Base-by-base conservation (phyloP, 257 asterid species). In the Salvia miltiorrhiza region DNA sequence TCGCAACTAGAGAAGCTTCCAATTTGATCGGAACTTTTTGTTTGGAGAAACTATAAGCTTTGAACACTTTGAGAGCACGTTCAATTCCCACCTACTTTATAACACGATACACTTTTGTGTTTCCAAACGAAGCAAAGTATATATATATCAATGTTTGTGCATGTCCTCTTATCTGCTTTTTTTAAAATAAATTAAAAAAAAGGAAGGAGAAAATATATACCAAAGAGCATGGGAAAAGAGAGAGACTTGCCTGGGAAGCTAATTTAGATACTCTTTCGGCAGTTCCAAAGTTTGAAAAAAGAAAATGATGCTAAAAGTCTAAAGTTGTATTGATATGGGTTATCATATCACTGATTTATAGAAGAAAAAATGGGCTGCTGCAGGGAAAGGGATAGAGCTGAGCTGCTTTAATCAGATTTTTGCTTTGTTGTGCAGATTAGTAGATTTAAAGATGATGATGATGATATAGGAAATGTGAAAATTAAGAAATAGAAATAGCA, bases 261-360 rank as follows among this genome's bases (percentile, higher is more conserved):
- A 74, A 72, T 39, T 40, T 6, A 61, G 79, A 71, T 76, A 45
- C 79, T 58, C 79, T 84, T 77, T 79, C 73, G 80, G 66, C 78
- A 61, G 74, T 78, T 76, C 83, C 87, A 69, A 84, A 59, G 84
- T 75, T 78, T 82, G 82, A 82, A 73, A 80, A 65, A 62, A 39
- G 14, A 35, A 6, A 11, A 43, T 17, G 59, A 26, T 52, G 53
- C 45, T 5, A 75, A 75, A 75, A 75, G 76, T 75, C 80, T 12
- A 24, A 59, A 52, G 72, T 56, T 33, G 14, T 9, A 32, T 43
- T 9, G 44, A 63, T 69, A 70, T 58, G 7, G 56, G 57, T 54
- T 26, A 72, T 52, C n/a, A 47, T 69, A 49, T 69, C 26, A 33
- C 50, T 43, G n/a, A 50, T 4, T 33, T 2, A 9, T 17, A 47